Base-by-base conservation (phyloP, 441 rosid species). In the Euphorbia schlechtendalii region DNA sequence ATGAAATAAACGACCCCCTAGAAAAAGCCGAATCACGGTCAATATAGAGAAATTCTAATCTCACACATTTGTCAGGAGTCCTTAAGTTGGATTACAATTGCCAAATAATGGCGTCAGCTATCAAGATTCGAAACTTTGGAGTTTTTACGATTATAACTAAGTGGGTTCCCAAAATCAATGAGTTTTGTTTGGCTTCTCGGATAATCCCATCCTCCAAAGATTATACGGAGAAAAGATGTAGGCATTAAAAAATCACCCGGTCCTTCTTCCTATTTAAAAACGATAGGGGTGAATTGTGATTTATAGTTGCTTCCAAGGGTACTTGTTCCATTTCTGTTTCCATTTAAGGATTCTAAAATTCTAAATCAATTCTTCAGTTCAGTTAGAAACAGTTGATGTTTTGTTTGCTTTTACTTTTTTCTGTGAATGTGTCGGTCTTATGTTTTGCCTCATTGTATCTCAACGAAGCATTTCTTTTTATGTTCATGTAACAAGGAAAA, bases 1-100 rank as follows among this genome's bases (percentile, higher is more conserved):
- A 75, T 94, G 86, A 94, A 86, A 76, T 94, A 77, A 78, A 74
- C 63, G 25, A 55, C 20, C 22, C 15, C 18, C 43, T n/a, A n/a
- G 32, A 13, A 11, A 14, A 10, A 20, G 13, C 25, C 28, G 40
- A 55, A 28, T 51, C 53, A 49, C 5, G 56, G 5, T 14, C 10
- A 0, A 25, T 20, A 25, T 55, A 64, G 51, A 32, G 48, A 59
- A 56, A 22, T 9, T 20, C 46, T 14, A 24, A 32, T 40, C 45
- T 22, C 11, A 36, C 32, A 11, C 41, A 43, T n/a, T n/a, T 48
- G 61, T 32, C 7, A 41, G 53, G 58, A 34, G 51, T 49, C 65
- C 68, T 40, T 46, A 28, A 48, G 32, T 17, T 43, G 27, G 71
- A 15, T 10, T 46, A 56, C 48, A 48, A 55, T 40, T 38, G 38